Evolutionary conservation across 305 asterid species (phyloP).

Genomic region (Galium porrigens): DNA sequence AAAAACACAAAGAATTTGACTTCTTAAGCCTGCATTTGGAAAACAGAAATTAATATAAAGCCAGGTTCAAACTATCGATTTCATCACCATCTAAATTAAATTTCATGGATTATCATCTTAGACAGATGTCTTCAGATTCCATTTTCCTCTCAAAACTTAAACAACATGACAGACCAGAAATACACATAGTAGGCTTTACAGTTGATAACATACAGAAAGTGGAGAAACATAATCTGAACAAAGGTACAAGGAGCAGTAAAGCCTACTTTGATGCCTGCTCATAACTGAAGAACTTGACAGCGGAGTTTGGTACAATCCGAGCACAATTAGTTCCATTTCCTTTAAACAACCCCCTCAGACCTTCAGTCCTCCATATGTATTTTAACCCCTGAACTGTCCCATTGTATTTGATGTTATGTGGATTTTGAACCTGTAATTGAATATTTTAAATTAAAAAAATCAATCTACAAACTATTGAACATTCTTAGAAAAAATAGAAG

Average conservation of each 20-base stretch:
- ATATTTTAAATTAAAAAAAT: background rate
- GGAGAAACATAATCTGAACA: background rate
- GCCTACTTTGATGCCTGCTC: conserved; percentile 89
- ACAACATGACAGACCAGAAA: background rate
- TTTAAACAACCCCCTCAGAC: conserved; percentile 70
- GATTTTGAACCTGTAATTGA: conserved; percentile 76
- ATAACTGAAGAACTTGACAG: conserved; percentile 94
- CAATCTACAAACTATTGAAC: background rate
- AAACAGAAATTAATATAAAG: too few species aligned
- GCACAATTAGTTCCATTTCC: conserved; percentile 98
- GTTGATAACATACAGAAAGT: background rate
- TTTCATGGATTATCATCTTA: background rate
- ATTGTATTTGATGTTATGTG: conserved; percentile 64
- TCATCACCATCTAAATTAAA: background rate
- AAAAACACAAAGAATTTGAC: too few species aligned
- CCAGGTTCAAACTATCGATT: too few species aligned
- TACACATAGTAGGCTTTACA: background rate
- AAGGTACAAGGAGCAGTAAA: background rate
- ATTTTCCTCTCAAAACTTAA: too few species aligned
- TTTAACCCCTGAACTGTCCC: conserved; percentile 86
- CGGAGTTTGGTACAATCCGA: conserved; percentile 89
- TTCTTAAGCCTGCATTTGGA: too few species aligned
- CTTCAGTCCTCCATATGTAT: conserved; percentile 84
- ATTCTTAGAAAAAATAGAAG: background rate
- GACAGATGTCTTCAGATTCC: background rate